Base-by-base conservation (phyloP, 2,329 filamentous ascomycete species). In the Drechslerella coelobrocha region DNA sequence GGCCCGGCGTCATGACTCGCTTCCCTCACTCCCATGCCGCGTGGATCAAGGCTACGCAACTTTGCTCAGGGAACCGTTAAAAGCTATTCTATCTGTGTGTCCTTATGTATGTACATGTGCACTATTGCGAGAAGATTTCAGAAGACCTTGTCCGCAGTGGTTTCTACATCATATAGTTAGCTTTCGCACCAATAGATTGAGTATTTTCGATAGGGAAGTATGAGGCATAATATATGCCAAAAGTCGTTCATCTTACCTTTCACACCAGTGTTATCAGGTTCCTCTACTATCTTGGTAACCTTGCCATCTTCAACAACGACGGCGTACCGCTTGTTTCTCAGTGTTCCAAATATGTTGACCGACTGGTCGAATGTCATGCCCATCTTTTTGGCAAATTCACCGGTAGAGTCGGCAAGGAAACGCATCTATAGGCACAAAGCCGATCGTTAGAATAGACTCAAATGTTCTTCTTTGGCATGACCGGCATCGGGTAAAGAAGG, bases 221-320 rank as follows among this genome's bases (percentile, higher is more conserved):
- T n/a, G 29, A 31, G 29, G 29, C 6, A 31, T 31, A 12, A 31
- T 31, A 31, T 31, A 6, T 31, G 6, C 6, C 21, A 23, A 3
- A 55, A n/a, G n/a, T n/a, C n/a, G n/a, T 29, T n/a, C 14, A n/a
- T 24, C 73, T 71, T 27, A 75, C 75, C 74, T 34, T 73, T 72
- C 17, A 75, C 69, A 8, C 75, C 74, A 43, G 74, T 75, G 45
- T 75, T 76, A 73, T 77, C 75, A 2, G 73, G 74, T 57, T 76
- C 75, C 39, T 72, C 50, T 27, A 74, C 72, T 14, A 75, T 56
- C 59, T 74, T 72, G 17, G 53, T 73, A 24, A 75, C 74, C 43
- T 72, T 76, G 14, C 75, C 75, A 29, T 74, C 68, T 54, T 76
- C 69, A 17, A 76, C 73, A 23, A 75, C 72, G 26, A 76, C 61